phyloP scores from a whole-genome alignment of 495 filamentous ascomycete genomes.

The Xylaria longipes region DNA sequence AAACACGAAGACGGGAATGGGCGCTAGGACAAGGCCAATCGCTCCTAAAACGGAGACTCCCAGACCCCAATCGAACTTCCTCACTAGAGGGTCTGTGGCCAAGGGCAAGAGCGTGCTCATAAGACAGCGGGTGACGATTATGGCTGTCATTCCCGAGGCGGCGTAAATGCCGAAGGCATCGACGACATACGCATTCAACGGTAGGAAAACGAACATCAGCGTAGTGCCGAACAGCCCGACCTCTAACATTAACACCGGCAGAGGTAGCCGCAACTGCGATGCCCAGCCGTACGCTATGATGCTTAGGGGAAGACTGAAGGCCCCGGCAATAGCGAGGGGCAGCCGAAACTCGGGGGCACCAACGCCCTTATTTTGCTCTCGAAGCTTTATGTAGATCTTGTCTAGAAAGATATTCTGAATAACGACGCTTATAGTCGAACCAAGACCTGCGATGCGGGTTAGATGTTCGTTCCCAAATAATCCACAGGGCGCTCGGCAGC shows the following conservation, averaged over 20 bases:
- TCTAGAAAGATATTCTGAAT: constrained; percentile 55
- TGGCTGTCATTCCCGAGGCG: constrained; percentile 62
- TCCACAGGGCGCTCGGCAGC: neutral
- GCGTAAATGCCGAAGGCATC: constrained; percentile 63
- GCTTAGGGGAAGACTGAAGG: constrained; percentile 49
- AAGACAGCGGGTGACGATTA: constrained; percentile 61
- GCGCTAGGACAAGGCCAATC: constrained; percentile 48
- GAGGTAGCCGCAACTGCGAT: constrained; percentile 45
- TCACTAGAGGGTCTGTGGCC: constrained; percentile 50
- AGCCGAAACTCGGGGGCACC: constrained; percentile 59
- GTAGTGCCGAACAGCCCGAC: constrained; percentile 46
- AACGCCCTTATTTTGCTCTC: constrained; percentile 44
- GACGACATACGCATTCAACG: constrained; percentile 61
- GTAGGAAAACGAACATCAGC: constrained; percentile 54
- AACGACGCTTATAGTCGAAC: constrained; percentile 55
- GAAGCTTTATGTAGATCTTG: constrained; percentile 57
- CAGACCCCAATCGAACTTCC: constrained; percentile 55
- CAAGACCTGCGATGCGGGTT: constrained; percentile 50
- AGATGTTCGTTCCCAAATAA: constrained; percentile 26
- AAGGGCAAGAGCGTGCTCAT: constrained; percentile 62
- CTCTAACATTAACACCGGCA: constrained; percentile 48
- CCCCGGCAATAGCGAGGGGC: constrained; percentile 54
- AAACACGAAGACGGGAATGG: constrained; percentile 58
- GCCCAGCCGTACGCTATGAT: constrained; percentile 58
- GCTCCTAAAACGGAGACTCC: constrained; percentile 53